A percentile compares a stretch with the other conserved stretches of the same genome.
Conservation (phyloP, 768 basidiomycete species). For the Panaeolus cyanescens region DNA sequence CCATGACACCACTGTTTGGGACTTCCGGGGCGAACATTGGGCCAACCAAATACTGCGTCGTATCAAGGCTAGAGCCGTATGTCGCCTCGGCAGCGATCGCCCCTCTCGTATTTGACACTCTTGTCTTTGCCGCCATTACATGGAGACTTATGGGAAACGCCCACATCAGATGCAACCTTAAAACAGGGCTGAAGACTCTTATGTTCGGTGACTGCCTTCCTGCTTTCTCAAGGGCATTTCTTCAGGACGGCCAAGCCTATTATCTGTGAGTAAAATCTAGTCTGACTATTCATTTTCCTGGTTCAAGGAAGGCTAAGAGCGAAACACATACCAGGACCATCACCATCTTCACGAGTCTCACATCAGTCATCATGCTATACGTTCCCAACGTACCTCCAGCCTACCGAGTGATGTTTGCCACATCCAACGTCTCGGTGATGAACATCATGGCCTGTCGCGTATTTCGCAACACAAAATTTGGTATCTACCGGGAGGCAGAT, state of each 20-base stretch:
- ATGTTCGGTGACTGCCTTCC: slow-evolving; percentile 27
- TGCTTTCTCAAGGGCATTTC: slow-evolving; percentile 22
- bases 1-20: slow-evolving; percentile 25
- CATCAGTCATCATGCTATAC: slow-evolving; percentile 2
- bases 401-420: slow-evolving; percentile 3
- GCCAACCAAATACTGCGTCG: slow-evolving; percentile 25
- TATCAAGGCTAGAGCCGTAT: slow-evolving; percentile 5
- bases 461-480: slow-evolving; percentile 16
- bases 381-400: background rate
- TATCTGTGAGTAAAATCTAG: slow-evolving; percentile 35
- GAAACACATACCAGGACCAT: background rate
- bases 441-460: slow-evolving; percentile 17
- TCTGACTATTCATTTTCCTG: no score
- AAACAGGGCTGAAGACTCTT: slow-evolving; percentile 10
- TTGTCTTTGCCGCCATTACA: slow-evolving; percentile 33
- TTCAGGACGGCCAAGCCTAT: slow-evolving; percentile 33
- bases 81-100: slow-evolving; percentile 17
- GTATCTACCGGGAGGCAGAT: background rate
- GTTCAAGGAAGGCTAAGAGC: no score
- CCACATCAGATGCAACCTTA: background rate
- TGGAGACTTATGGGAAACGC: slow-evolving; percentile 22
- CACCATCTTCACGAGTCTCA: background rate
- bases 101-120: slow-evolving; percentile 25
- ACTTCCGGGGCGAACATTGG: slow-evolving; percentile 21
- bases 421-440: slow-evolving; percentile 12